Evolutionary conservation across 108 stramenopile genomes (phyloP).

Genomic region (Cylindrotheca closterium): DNA sequence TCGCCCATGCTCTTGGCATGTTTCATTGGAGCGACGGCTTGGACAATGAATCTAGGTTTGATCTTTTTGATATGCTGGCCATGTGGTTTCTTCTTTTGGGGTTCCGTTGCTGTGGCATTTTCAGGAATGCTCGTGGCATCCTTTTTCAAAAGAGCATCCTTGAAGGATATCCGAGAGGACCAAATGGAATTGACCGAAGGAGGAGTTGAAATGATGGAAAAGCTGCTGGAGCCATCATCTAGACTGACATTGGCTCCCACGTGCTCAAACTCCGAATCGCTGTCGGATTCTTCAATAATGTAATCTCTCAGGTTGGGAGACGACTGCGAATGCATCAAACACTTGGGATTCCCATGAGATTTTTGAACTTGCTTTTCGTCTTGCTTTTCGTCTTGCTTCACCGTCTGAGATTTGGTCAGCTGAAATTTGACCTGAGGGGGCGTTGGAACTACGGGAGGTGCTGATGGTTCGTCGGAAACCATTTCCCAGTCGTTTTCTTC

Average conservation of each 20-base stretch:
- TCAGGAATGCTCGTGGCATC: not conserved
- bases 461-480: constrained; percentile 7
- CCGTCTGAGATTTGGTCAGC: too few relatives aligned
- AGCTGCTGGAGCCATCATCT: constrained; percentile 13
- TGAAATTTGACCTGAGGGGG: constrained; percentile 15
- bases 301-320: constrained; percentile 24
- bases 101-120: not conserved
- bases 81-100: not conserved
- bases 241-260: too few relatives aligned
- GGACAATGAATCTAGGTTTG: constrained; percentile 42
- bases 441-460: too few relatives aligned
- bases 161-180: constrained; percentile 25
- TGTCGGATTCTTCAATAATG: constrained; percentile 7
- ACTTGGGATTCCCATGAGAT: constrained; percentile 1
- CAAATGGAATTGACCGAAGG: constrained; percentile 18
- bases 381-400: too few relatives aligned
- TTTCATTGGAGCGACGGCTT: constrained; percentile 15
- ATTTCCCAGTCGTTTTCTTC: constrained; percentile 27
- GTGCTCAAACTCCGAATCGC: constrained; percentile 12
- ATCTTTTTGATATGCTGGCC: constrained; percentile 1
- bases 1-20: constrained; percentile 48
- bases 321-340: constrained; percentile 26
- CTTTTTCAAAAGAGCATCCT: constrained; percentile 29
- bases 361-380: too few relatives aligned
- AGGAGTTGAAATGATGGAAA: constrained; percentile 27